A percentile compares a stretch with the other conserved stretches of the same genome.
phyloP scores from a whole-genome alignment of 139 green algal genomes.

The Raphidocelis subcapitata region DNA sequence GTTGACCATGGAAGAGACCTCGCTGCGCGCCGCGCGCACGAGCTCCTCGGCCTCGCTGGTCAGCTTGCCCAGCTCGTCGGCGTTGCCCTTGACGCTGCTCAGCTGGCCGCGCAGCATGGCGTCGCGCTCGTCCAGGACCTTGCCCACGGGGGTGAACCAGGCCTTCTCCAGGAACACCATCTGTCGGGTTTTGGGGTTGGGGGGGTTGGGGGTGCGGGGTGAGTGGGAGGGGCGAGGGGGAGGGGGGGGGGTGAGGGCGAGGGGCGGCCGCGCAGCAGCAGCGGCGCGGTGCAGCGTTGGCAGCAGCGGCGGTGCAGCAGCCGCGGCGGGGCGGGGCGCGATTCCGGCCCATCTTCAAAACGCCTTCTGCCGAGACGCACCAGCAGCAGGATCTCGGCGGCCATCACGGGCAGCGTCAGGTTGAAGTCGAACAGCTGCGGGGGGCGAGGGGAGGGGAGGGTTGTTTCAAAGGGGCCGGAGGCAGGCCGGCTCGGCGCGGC shows the following conservation, averaged over 20 bases:
- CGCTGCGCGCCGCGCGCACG: slow-evolving; percentile 51
- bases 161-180: slow-evolving; percentile 95
- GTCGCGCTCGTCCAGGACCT: slow-evolving; percentile 86
- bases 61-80: slow-evolving; percentile 39
- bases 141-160: slow-evolving; percentile 88
- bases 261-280: no score
- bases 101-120: slow-evolving; percentile 75
- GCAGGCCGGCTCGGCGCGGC: no score
- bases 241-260: no score
- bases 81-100: slow-evolving; percentile 69
- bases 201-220: no score
- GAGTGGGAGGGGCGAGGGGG: no score
- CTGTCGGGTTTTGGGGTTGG: slow-evolving; percentile 21
- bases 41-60: slow-evolving; percentile 54
- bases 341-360: no score
- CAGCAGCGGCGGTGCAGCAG: no score
- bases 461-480: not conserved
- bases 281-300: no score
- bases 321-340: no score
- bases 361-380: not conserved
- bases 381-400: not conserved
- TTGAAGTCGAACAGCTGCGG: slow-evolving; percentile 72
- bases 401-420: slow-evolving; percentile 60
- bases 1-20: slow-evolving; percentile 52
- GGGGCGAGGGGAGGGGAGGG: not conserved